Base-by-base conservation (phyloP, 1,139 yeast species). In the Yamadazyma atmosphaerica region DNA sequence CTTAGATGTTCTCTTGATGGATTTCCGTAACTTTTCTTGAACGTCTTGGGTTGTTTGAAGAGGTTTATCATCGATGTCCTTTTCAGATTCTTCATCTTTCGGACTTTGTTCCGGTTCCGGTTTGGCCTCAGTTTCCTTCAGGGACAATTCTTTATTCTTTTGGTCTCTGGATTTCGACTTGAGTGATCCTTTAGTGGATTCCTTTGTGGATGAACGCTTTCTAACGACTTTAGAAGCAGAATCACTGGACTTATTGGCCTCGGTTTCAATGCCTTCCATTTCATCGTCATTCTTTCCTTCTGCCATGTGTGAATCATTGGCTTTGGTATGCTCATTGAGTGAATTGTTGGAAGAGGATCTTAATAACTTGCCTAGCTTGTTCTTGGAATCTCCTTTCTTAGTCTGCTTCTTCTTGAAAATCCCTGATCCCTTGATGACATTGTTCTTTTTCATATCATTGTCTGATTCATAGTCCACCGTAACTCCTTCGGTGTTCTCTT, bases 21-120 rank as follows among this genome's bases (percentile, higher is more conserved):
- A 65, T 49, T 66, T 67, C 40, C 68, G 68, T 44, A 72, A 57
- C 52, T 70, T 69, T 43, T 72, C 77, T 49, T 72, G 77, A 9
- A 72, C 71, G 36, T 71, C 75, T 19, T 55, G 58, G 2, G 76
- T 70, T 13, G 69, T 65, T 41, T 65, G 61, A 28, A 69, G 55
- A 48, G 56, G 37, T 23, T 49, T 48, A 11, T 43, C 51, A 14
- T 41, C 47, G 23, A 37, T 40, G 19, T 32, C 38, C 32, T 34
- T 39, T 23, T 30, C 38, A 40, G 38, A 40, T 4, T 39, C 47
- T 14, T 45, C 39, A 9, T 41, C 45, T 25, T 43, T 34, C 18
- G 40, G 12, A 32, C 30, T 37, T 24, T 33, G 22, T n/a, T 32
- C 31, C 33, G 36, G 18, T 25, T 39, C n/a, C 23, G 29, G 22